A percentile compares a stretch with the other conserved stretches of the same genome.
phyloP scores from a whole-genome alignment of 106 monocot species.

The Acorus calamus region DNA sequence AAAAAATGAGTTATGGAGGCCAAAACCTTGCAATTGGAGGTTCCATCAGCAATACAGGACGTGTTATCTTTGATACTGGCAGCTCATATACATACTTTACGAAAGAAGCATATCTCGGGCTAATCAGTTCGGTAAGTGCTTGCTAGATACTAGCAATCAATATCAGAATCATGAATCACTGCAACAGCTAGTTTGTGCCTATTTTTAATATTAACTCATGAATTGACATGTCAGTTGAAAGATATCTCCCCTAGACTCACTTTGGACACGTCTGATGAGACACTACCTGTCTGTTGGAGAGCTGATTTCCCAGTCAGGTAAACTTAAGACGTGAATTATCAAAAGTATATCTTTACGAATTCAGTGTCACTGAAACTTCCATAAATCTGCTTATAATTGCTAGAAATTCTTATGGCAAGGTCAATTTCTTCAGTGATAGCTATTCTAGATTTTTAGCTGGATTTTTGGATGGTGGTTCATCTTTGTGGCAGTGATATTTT shows the following conservation, averaged over 20 bases:
- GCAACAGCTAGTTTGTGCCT: too few relatives aligned
- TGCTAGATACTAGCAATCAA: too few relatives aligned
- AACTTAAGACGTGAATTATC: background rate
- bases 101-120: constrained; percentile 41
- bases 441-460: too few relatives aligned
- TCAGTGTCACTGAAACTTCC: too few relatives aligned
- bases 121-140: constrained; percentile 46
- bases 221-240: constrained; percentile 41
- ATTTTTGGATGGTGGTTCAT: too few relatives aligned
- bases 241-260: constrained; percentile 23
- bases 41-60: constrained; percentile 12
- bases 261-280: constrained; percentile 52
- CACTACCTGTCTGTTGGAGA: constrained; percentile 66
- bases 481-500: too few relatives aligned
- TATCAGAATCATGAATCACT: too few relatives aligned
- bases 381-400: too few relatives aligned
- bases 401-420: too few relatives aligned
- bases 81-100: constrained; percentile 83
- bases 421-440: too few relatives aligned
- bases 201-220: too few relatives aligned
- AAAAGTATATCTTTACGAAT: too few relatives aligned
- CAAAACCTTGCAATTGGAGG: constrained; percentile 19
- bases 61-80: constrained; percentile 70
- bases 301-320: constrained; percentile 49
- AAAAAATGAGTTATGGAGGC: constrained; percentile 47